Evolutionary conservation across 2,329 filamentous ascomycete genomes (phyloP), one percentile per base, ranked within the genome.

Genomic region (Pestalotiopsis fici): DNA sequence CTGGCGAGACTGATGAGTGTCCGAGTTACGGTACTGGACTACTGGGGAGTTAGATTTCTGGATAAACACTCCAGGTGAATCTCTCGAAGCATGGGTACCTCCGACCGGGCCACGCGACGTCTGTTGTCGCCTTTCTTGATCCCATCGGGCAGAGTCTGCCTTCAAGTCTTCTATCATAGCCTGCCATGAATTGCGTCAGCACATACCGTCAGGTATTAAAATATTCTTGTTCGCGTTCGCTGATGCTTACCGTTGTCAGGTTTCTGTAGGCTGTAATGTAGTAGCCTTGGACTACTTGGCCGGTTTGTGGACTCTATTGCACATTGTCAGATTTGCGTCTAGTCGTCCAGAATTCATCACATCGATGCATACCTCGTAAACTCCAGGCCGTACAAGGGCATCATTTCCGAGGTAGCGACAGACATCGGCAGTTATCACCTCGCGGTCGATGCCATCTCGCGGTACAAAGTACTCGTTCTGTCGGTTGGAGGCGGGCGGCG

Each of bases 331-430:
- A n/a, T 65, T 68, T 37, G 18, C 18, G 64, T n/a, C 28, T 47
- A 11, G 9, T 11, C 7, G 61, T 59, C 67, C 64, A 66, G 66
- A 37, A 27, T 21, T 13, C 18, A n/a, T 21, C 27, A 60, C 3
- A 65, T 67, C 59, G 67, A 71, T 63, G 73, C 70, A 66, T 86
- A 93, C 91, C 86, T 92, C 88, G 80, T 92, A 91, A 74, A 87
- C 88, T 75, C 90, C 91, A 68, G 91, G 92, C 76, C 90, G 90
- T 77, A 93, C 92, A 75, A 93, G 86, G 73, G 92, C 92, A 84
- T 95, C 92, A 79, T 93, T 93, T 76, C 92, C 92, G 73, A 95
- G 86, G 78, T 94, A 95, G 77, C 92, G 91, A 83, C 92, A 94
- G 72, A 95, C 93, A 78, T 95, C 92, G 77, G 91, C 90, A 70